A percentile compares a stretch with the other conserved stretches of the same genome.
These are phyloP conservation scores for Vinca major DNA, from an alignment of 305 asterid species.

Conservation along the genomic window DNA sequence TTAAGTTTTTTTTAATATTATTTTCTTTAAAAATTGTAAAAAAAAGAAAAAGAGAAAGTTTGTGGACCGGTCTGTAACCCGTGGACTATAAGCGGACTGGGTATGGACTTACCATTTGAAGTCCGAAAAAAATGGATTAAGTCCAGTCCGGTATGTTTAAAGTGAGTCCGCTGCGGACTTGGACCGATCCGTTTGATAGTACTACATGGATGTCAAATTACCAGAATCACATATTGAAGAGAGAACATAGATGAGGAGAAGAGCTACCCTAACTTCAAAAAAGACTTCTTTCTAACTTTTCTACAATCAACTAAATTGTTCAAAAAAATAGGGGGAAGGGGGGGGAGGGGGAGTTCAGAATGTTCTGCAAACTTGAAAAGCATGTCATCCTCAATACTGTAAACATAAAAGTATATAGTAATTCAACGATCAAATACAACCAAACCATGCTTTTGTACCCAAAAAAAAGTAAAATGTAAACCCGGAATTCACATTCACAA, in stretches of 20 bases:
- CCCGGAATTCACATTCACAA: neutral
- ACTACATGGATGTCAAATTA: too few relatives aligned
- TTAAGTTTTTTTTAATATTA: too few relatives aligned
- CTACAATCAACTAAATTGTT: neutral
- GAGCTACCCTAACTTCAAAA: neutral
- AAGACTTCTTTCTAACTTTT: neutral
- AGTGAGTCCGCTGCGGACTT: too few relatives aligned
- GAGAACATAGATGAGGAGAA: neutral
- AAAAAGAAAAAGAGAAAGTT: too few relatives aligned
- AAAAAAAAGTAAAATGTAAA: neutral
- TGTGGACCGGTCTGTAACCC: too few relatives aligned
- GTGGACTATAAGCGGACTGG: too few relatives aligned
- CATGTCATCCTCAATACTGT: neutral
- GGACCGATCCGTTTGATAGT: too few relatives aligned
- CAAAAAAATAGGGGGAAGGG: neutral
- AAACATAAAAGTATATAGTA: neutral
- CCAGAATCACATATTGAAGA: neutral
- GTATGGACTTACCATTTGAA: too few relatives aligned
- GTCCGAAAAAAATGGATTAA: too few relatives aligned
- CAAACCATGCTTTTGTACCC: neutral
- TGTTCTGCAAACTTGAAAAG: neutral
- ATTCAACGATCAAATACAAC: neutral
- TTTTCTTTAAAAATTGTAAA: too few relatives aligned
- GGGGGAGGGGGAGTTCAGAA: too few relatives aligned
- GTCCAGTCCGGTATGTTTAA: too few relatives aligned